phyloP scores from a whole-genome alignment of 2,329 filamentous ascomycete genomes.

The Leptographium radiaticola region DNA sequence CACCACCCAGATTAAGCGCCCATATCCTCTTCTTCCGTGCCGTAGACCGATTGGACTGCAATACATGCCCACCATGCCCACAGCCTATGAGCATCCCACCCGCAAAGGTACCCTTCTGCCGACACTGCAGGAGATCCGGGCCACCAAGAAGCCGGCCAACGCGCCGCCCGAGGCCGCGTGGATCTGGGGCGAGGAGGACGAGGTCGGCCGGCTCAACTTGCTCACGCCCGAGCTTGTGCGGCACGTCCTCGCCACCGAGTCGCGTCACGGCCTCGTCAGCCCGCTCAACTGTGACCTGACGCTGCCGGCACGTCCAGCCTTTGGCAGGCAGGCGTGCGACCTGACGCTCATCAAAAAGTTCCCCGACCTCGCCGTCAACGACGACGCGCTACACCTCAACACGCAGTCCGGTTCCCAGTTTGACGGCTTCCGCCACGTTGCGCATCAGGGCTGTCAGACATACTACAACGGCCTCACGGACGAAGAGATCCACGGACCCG shows the following conservation, averaged over 20 bases:
- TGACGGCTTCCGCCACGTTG: conserved; percentile 30
- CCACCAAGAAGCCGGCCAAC: background rate
- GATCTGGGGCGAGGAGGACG: background rate
- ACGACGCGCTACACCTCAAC: conserved; percentile 29
- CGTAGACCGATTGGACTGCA: too few species aligned
- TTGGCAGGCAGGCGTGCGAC: background rate
- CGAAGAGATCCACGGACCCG: background rate
- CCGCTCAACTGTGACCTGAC: background rate
- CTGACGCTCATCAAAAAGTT: background rate
- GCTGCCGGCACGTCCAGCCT: background rate
- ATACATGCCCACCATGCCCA: too few species aligned
- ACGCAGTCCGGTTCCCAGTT: conserved; percentile 28
- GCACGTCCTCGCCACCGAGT: background rate
- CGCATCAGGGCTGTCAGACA: background rate
- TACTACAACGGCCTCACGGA: conserved; percentile 2
- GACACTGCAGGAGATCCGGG: background rate
- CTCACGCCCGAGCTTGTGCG: background rate
- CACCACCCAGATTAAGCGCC: too few species aligned
- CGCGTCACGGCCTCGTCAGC: background rate
- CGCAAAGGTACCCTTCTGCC: background rate
- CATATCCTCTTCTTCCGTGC: too few species aligned
- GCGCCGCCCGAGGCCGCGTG: background rate
- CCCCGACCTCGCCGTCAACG: background rate
- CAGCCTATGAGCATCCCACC: too few species aligned
- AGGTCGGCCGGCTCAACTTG: conserved; percentile 5